Evolutionary conservation across 2,329 filamentous ascomycete species (phyloP), one percentile per base, ranked within the genome.

Genomic region (Xylaria hypoxylon): DNA sequence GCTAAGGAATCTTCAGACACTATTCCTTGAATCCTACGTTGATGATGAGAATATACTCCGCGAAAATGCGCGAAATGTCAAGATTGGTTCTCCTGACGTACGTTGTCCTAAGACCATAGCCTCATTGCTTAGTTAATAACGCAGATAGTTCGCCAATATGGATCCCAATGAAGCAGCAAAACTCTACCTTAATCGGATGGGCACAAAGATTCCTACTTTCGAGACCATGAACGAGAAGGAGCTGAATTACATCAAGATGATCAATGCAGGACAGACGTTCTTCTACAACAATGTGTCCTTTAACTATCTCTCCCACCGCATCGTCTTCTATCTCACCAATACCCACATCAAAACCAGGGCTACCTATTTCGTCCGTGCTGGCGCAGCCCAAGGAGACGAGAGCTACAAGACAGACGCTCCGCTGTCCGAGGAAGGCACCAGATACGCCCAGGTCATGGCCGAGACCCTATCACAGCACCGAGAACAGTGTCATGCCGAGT

Each of bases 231-330:
- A 94, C 74, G 96, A 99, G 79, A 86, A 87, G 33, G 94, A 98
- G 71, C 86, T 99, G 69, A 97, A 98, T 78, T 99, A 95, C 81
- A 95, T 99, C 82, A 97, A 97, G 83, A 97, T 99, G 95, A 97
- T 98, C 78, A 99, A 99, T 73, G 96, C 96, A 7, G 96, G 96
- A 50, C 89, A 95, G 76, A 90, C 93, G 72, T 91, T 99, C 76
- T 91, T 95, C 73, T 95, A 98, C 80, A 99, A 99, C 82, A 97
- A 98, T 72, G 92, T 96, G 77, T 94, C 91, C 76, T 98, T 99
- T 79, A 95, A 94, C 73, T 99, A 99, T 77, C 86, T 99, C 35
- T 97, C 94, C 0, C 94, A 99, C 78, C 90, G 96, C 67, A 99
- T 99, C 71, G 95, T 99, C 62, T 99, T 99, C 80, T 99, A 98